These are phyloP conservation scores for Tulasnella sp. DNA, from an alignment of 768 basidiomycete species.

Conservation along the genomic window DNA sequence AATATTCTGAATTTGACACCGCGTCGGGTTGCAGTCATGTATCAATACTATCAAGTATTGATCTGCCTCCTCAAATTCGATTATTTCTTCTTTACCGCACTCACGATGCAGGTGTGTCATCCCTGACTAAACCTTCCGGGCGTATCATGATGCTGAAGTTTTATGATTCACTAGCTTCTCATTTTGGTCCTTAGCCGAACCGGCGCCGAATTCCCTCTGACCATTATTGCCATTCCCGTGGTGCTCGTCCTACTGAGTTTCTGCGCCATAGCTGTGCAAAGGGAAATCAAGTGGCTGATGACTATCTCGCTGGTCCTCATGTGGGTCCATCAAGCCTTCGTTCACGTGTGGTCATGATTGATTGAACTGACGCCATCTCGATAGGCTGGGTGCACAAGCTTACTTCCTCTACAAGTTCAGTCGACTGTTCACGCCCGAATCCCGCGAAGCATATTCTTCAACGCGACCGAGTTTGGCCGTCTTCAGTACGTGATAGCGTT, in stretches of 20 bases:
- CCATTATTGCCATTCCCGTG: conserved; percentile 72
- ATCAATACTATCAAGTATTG: conserved; percentile 78
- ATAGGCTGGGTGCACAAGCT: conserved; percentile 52
- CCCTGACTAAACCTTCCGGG: neutral
- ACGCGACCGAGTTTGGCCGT: conserved; percentile 69
- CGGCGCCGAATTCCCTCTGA: conserved; percentile 70
- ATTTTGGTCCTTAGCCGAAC: conserved; percentile 56
- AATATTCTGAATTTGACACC: neutral
- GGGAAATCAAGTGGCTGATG: conserved; percentile 66
- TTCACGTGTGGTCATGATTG: neutral
- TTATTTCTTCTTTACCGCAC: conserved; percentile 78
- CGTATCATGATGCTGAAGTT: neutral
- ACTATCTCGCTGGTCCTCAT: neutral
- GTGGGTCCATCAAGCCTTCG: neutral
- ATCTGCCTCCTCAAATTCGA: conserved; percentile 83
- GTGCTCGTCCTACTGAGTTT: conserved; percentile 54
- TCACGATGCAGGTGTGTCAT: conserved; percentile 65
- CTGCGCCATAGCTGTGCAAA: conserved; percentile 59
- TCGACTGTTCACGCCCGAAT: conserved; percentile 60
- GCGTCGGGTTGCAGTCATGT: conserved; percentile 51
- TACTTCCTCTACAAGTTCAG: conserved; percentile 69
- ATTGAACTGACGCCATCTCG: neutral
- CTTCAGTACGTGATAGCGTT: conserved; percentile 49
- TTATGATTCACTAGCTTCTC: conserved; percentile 43
- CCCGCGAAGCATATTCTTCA: conserved; percentile 45